phyloP scores from a whole-genome alignment of 202 grass and related monocot species.

The Setaria italica region DNA sequence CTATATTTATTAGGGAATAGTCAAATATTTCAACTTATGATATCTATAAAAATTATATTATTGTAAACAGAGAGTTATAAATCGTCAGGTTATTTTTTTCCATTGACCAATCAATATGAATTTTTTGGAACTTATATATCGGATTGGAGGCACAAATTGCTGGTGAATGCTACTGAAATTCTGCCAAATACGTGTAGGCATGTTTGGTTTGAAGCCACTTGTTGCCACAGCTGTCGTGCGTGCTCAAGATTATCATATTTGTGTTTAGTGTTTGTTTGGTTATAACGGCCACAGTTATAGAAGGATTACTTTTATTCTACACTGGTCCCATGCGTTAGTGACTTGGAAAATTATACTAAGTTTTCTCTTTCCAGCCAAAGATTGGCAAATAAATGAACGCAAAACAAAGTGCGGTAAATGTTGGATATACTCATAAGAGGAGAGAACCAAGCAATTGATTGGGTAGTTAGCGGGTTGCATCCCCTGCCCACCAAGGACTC shows the following conservation, averaged over 20 bases:
- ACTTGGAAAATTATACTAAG: background rate
- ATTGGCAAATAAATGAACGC: no score
- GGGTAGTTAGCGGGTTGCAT: background rate
- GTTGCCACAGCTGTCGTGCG: background rate
- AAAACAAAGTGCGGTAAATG: background rate
- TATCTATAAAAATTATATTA: background rate
- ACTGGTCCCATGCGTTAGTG: background rate
- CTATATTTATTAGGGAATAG: background rate
- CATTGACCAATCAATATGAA: background rate
- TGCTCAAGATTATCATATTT: background rate
- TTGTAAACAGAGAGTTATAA: background rate
- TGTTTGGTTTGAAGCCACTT: background rate
- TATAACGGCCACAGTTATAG: background rate
- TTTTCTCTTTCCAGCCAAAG: background rate
- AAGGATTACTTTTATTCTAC: background rate
- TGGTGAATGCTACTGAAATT: background rate
- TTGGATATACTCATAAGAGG: background rate
- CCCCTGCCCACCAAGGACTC: background rate
- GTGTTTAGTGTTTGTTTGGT: background rate
- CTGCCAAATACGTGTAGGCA: background rate
- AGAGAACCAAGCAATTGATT: background rate
- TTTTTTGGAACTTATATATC: background rate
- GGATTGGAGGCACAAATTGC: background rate
- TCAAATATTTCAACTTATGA: background rate
- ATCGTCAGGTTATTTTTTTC: background rate